These are phyloP conservation scores for Macrophomina tecta DNA, from an alignment of 2,329 filamentous ascomycete species.

Conservation along the genomic window DNA sequence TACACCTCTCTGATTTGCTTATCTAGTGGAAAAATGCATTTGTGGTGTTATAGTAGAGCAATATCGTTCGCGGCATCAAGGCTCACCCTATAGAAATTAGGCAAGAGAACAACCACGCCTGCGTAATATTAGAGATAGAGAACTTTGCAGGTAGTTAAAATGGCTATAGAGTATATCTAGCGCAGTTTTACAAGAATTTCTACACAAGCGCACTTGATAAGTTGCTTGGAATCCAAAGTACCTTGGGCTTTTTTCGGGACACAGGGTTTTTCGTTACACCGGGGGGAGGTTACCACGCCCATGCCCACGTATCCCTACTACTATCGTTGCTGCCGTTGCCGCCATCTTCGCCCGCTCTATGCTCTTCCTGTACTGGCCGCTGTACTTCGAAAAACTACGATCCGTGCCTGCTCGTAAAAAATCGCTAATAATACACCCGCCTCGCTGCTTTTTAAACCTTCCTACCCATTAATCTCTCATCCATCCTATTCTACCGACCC, in stretches of 20 bases:
- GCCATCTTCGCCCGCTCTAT: too few relatives aligned
- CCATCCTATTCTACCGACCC: conserved; percentile 20
- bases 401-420: conserved; percentile 23
- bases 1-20: not conserved
- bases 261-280: too few relatives aligned
- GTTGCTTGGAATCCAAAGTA: not conserved
- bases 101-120: not conserved
- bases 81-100: not conserved
- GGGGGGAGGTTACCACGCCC: conserved; percentile 1
- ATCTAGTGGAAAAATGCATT: not conserved
- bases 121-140: not conserved
- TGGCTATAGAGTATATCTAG: not conserved
- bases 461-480: conserved; percentile 6
- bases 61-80: not conserved
- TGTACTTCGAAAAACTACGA: conserved; percentile 31
- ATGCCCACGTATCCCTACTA: too few relatives aligned
- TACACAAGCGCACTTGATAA: not conserved
- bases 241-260: not conserved
- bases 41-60: conserved; percentile 4
- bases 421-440: conserved; percentile 26
- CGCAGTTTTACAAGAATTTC: not conserved
- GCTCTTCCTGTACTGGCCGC: not conserved
- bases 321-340: too few relatives aligned
- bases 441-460: conserved; percentile 13
- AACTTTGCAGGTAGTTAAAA: not conserved